A percentile compares a stretch with the other conserved stretches of the same genome.
phyloP scores from a whole-genome alignment of 345 rosid species.

The Boechera divaricarpa region DNA sequence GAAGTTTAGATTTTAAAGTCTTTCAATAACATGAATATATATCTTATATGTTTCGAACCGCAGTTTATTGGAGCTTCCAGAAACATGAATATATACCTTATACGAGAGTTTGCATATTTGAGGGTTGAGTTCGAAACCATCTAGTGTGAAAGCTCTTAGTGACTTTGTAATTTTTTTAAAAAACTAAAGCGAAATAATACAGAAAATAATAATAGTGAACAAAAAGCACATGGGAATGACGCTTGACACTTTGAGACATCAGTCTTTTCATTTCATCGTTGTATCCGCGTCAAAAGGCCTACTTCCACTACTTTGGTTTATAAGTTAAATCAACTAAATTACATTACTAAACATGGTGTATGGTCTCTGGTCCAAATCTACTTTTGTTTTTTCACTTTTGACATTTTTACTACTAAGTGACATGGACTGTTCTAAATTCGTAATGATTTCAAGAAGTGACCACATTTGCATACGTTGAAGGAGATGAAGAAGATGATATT shows the following conservation, averaged over 20 bases:
- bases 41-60: not conserved
- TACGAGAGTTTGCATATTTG: not conserved
- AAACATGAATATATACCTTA: not conserved
- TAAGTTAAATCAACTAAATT: slow-evolving; percentile 13
- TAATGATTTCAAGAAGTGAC: slow-evolving; percentile 39
- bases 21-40: not conserved
- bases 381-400: slow-evolving; percentile 27
- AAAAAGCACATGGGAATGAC: slow-evolving; percentile 42
- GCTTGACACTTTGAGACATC: slow-evolving; percentile 27
- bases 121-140: not conserved
- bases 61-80: not conserved
- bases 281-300: slow-evolving; percentile 45
- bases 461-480: slow-evolving; percentile 25
- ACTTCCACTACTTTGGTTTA: slow-evolving; percentile 21
- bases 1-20: not conserved
- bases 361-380: slow-evolving; percentile 22
- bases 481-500: slow-evolving; percentile 27
- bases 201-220: not conserved
- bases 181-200: not conserved
- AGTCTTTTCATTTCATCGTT: slow-evolving; percentile 32
- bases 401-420: slow-evolving; percentile 20
- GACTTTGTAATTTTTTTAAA: not conserved
- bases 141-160: not conserved
- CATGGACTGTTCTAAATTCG: slow-evolving; percentile 35
- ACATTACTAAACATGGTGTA: slow-evolving; percentile 29